Evolutionary conservation across 2,329 filamentous ascomycete genomes (phyloP).

Genomic region (Diplodia mutila): DNA sequence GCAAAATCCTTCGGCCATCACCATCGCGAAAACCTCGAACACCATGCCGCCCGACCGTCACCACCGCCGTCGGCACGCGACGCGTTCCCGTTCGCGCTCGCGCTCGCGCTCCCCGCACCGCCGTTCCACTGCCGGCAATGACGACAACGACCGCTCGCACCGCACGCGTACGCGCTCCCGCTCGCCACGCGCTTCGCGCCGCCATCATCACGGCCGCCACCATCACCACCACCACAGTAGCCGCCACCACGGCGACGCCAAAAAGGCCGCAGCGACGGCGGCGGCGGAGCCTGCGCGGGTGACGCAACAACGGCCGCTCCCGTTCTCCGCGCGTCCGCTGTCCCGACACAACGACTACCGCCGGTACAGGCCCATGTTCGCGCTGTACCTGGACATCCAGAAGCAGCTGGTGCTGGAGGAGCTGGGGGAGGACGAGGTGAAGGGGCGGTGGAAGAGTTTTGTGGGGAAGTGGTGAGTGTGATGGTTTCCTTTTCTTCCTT

Average conservation of each 20-base stretch:
- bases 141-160: constrained; percentile 41
- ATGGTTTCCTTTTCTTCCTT: neutral
- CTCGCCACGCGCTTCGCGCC: constrained; percentile 33
- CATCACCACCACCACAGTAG: neutral
- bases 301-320: constrained; percentile 52
- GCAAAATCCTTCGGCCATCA: neutral
- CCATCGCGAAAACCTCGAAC: neutral
- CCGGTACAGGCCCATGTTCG: constrained; percentile 72
- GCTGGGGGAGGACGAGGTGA: constrained; percentile 74
- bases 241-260: neutral
- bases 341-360: constrained; percentile 67
- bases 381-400: constrained; percentile 84
- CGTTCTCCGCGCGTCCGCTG: constrained; percentile 67
- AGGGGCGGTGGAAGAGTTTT: constrained; percentile 93
- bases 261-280: too few species aligned
- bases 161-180: constrained; percentile 43
- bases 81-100: constrained; percentile 45
- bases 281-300: too few species aligned
- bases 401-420: constrained; percentile 72
- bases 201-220: constrained; percentile 1
- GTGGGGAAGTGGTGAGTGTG: constrained; percentile 74
- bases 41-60: constrained; percentile 15
- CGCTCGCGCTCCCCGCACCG: constrained; percentile 40
- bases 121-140: neutral
- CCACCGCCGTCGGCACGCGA: constrained; percentile 27